A percentile compares a stretch with the other conserved stretches of the same genome.
Evolutionary conservation across 208 protist genomes (phyloP).

Genomic region (Leishmania gerbilli): DNA sequence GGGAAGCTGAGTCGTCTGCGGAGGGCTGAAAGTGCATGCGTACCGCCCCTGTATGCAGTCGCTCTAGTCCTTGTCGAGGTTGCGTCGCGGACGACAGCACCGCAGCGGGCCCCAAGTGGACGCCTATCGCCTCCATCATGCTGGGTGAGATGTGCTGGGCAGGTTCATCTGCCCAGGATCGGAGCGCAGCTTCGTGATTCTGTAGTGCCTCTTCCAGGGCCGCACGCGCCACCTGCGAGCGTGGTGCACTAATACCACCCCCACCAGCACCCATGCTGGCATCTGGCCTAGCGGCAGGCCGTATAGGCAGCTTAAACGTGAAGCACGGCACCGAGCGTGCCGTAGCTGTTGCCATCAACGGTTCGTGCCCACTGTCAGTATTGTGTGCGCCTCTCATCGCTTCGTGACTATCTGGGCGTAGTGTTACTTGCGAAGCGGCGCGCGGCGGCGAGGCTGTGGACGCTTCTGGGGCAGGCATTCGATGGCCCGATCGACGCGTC

Average conservation of each 20-base stretch:
- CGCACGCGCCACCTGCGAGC: not conserved
- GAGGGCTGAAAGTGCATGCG: not conserved
- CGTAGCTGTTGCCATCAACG: not conserved
- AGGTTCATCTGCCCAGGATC: conserved; percentile 25
- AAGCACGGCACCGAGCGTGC: conserved; percentile 13
- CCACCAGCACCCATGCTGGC: not conserved
- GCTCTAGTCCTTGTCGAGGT: not conserved
- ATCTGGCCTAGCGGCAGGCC: not conserved
- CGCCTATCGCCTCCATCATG: not conserved
- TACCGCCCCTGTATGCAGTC: not conserved
- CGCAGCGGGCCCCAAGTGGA: not conserved
- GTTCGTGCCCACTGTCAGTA: too few relatives aligned
- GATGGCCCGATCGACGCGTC: not conserved
- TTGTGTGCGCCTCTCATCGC: not conserved
- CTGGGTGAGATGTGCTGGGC: not conserved
- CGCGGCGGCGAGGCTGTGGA: not conserved
- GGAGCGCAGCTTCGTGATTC: conserved; percentile 29
- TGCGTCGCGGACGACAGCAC: not conserved
- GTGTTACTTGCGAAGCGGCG: not conserved
- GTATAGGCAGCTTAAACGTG: conserved; percentile 17
- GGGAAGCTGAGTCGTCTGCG: not conserved
- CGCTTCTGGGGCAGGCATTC: not conserved
- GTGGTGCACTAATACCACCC: not conserved
- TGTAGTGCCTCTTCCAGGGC: conserved; percentile 18
- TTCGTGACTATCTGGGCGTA: not conserved